Conservation (phyloP, 2,329 filamentous ascomycete species). For the Colletotrichum somersetense region DNA sequence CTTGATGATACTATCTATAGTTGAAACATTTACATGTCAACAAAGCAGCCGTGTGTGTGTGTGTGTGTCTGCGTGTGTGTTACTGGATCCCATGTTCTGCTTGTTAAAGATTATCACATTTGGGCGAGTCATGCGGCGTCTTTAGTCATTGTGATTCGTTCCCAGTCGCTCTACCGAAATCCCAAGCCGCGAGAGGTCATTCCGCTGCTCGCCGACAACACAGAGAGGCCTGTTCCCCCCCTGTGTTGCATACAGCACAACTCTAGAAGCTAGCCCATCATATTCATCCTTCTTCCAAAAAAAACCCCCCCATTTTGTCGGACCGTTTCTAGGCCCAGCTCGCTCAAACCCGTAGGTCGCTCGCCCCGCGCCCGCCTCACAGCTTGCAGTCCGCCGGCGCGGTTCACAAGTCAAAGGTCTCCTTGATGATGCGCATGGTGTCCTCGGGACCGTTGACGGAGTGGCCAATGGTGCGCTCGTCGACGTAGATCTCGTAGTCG, state of each 20-base stretch:
- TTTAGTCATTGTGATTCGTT: slow-evolving; percentile 4
- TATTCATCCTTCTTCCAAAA: background rate
- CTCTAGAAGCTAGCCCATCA: slow-evolving; percentile 13
- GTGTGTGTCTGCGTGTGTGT: background rate
- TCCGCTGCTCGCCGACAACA: background rate
- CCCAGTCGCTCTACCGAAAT: slow-evolving; percentile 8
- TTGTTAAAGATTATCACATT: background rate
- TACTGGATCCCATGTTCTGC: background rate
- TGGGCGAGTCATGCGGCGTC: background rate
- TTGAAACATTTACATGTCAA: background rate
- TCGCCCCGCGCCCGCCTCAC: slow-evolving; percentile 17
- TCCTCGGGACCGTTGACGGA: slow-evolving; percentile 85
- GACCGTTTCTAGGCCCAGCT: background rate
- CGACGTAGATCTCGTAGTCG: slow-evolving; percentile 93
- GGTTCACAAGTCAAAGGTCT: slow-evolving; percentile 77
- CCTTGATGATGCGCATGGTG: slow-evolving; percentile 82
- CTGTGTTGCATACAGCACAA: background rate
- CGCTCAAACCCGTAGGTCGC: background rate
- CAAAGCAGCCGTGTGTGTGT: background rate
- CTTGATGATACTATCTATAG: slow-evolving; percentile 26
- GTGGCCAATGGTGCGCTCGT: slow-evolving; percentile 86
- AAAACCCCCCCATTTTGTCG: background rate
- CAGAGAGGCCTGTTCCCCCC: slow-evolving; percentile 11
- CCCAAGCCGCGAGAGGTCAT: background rate
- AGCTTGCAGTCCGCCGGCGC: slow-evolving; percentile 13